Percentiles rank a stretch among this genome's conserved stretches.
Evolutionary conservation across 495 filamentous ascomycete species (phyloP).

Genomic region (Letharia lupina): DNA sequence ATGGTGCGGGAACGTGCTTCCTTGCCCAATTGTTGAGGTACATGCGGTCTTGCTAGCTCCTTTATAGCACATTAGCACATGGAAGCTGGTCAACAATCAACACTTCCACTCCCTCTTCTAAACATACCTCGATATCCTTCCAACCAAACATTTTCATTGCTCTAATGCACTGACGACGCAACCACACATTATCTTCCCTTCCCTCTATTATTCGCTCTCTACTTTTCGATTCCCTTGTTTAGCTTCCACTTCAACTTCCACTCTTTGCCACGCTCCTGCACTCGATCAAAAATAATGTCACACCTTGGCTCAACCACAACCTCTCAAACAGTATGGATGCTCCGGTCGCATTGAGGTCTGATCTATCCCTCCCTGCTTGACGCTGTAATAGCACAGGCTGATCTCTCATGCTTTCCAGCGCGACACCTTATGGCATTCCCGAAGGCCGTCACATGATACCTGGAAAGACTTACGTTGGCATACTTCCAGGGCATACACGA

Average conservation of each 20-base stretch:
- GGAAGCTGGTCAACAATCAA: neutral
- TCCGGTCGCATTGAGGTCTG: constrained; percentile 4
- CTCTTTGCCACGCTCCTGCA: neutral
- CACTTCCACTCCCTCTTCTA: neutral
- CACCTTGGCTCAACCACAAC: neutral
- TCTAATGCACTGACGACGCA: neutral
- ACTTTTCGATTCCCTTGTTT: neutral
- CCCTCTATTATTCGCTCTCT: neutral
- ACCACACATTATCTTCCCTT: neutral
- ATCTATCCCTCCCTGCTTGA: neutral
- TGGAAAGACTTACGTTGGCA: constrained; percentile 23
- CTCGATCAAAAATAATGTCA: neutral
- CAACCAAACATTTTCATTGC: neutral
- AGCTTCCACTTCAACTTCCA: neutral
- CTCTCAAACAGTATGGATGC: neutral
- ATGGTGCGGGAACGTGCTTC: neutral
- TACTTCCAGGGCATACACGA: constrained; percentile 19
- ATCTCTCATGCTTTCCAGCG: constrained; percentile 9
- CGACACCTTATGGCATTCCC: neutral
- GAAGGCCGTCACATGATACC: constrained; percentile 16
- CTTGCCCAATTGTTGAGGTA: neutral
- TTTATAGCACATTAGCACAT: neutral
- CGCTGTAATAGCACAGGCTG: neutral
- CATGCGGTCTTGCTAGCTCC: neutral
- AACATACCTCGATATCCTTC: neutral